Conservation (phyloP, 108 stramenopile genomes). For the Mayamaea pseudoterrestris region DNA sequence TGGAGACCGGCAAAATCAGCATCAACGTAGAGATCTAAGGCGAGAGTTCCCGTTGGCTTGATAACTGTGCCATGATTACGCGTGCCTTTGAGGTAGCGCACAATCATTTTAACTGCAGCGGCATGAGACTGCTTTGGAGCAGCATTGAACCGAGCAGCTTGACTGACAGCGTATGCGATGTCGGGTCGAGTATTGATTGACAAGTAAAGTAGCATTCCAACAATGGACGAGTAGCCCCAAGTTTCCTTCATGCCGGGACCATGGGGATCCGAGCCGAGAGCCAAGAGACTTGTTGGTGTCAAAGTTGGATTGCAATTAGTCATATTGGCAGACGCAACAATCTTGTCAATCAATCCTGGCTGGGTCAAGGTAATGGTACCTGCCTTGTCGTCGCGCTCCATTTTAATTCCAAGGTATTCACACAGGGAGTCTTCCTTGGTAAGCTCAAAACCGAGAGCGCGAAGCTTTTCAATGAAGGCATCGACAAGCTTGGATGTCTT, state of each 20-base stretch:
- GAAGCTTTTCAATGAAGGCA: background rate
- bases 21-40: slow-evolving; percentile 27
- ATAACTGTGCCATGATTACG: slow-evolving; percentile 25
- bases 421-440: slow-evolving; percentile 11
- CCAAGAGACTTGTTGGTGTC: slow-evolving; percentile 13
- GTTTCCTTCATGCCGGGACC: slow-evolving; percentile 15
- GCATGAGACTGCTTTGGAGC: slow-evolving; percentile 30
- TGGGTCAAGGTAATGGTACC: slow-evolving; percentile 23
- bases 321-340: slow-evolving; percentile 33
- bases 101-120: slow-evolving; percentile 30
- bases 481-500: background rate
- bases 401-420: slow-evolving; percentile 18
- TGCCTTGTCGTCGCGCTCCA: too few relatives aligned
- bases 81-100: slow-evolving; percentile 29
- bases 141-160: slow-evolving; percentile 22
- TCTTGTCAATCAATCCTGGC: slow-evolving; percentile 27
- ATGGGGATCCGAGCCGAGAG: slow-evolving; percentile 24
- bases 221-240: slow-evolving; percentile 25
- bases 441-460: slow-evolving; percentile 5
- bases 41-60: slow-evolving; percentile 6
- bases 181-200: slow-evolving; percentile 25
- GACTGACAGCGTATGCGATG: slow-evolving; percentile 28
- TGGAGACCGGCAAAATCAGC: slow-evolving; percentile 34
- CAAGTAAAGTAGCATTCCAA: slow-evolving; percentile 35
- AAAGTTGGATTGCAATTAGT: slow-evolving; percentile 16